These are phyloP conservation scores for Boletus speciosus DNA, from an alignment of 768 basidiomycete species.

Conservation along the genomic window DNA sequence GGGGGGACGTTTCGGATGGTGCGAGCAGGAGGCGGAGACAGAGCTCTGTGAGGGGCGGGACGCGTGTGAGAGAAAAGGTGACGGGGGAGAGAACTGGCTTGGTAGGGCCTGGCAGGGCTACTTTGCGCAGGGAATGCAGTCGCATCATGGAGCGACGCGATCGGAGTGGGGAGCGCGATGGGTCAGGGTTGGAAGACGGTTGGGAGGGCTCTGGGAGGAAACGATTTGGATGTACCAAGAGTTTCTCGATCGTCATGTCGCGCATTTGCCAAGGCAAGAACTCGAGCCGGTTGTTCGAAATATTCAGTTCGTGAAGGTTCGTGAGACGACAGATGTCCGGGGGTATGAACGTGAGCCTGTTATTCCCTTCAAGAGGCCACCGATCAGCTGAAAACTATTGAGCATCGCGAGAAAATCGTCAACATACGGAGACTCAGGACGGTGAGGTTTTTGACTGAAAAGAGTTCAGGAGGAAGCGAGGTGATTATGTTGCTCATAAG, in stretches of 20 bases:
- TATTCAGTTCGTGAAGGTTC: slow-evolving; percentile 56
- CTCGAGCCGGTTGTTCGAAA: slow-evolving; percentile 54
- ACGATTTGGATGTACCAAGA: slow-evolving; percentile 57
- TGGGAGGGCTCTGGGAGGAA: slow-evolving; percentile 42
- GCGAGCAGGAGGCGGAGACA: slow-evolving; percentile 38
- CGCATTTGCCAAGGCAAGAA: slow-evolving; percentile 66
- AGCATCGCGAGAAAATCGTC: not conserved
- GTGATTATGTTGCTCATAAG: slow-evolving; percentile 54
- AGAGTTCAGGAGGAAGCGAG: slow-evolving; percentile 54
- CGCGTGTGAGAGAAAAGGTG: slow-evolving; percentile 16
- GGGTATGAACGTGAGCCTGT: slow-evolving; percentile 53
- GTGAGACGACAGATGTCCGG: slow-evolving; percentile 56
- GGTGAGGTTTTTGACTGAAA: slow-evolving; percentile 53
- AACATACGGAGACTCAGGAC: slow-evolving; percentile 62
- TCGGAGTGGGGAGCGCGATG: not conserved
- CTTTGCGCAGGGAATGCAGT: slow-evolving; percentile 7
- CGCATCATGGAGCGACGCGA: slow-evolving; percentile 15
- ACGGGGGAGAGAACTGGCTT: slow-evolving; percentile 20
- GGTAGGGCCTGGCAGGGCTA: not conserved
- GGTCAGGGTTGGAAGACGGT: not conserved
- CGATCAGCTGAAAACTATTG: not conserved
- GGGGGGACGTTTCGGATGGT: slow-evolving; percentile 10
- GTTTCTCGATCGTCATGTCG: slow-evolving; percentile 47
- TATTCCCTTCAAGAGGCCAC: slow-evolving; percentile 43
- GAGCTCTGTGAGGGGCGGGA: slow-evolving; percentile 35